Evolutionary conservation across 352 stramenopile genomes (phyloP).

Genomic region (Phytophthora vignae): DNA sequence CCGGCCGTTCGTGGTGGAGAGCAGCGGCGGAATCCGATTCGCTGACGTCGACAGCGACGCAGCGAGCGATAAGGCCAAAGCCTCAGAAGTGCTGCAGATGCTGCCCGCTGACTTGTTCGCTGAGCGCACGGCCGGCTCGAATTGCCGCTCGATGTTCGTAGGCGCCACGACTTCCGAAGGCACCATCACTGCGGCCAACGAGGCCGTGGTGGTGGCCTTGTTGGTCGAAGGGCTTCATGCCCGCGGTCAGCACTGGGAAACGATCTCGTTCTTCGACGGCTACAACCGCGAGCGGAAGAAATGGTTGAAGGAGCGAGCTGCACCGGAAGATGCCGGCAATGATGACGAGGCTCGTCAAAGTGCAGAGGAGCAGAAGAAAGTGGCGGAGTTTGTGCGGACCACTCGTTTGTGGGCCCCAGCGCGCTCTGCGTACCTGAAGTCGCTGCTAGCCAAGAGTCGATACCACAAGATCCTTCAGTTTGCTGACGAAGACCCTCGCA

Average conservation of each 20-base stretch:
- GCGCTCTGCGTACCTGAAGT: slow-evolving; percentile 15
- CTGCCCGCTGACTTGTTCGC: slow-evolving; percentile 10
- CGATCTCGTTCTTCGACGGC: slow-evolving; percentile 13
- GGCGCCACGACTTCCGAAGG: background rate
- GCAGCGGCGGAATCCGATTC: slow-evolving; percentile 2
- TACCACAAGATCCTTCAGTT: slow-evolving; percentile 6
- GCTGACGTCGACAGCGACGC: slow-evolving; percentile 1
- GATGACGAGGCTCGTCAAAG: background rate
- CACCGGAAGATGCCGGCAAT: background rate
- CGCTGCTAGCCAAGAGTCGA: slow-evolving; percentile 2
- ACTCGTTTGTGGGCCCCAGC: slow-evolving; percentile 17
- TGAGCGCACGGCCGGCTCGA: slow-evolving; percentile 4
- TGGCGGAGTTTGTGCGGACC: background rate
- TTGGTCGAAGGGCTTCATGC: slow-evolving; percentile 15
- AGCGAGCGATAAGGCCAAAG: background rate
- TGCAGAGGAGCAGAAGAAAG: background rate
- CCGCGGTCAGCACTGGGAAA: background rate
- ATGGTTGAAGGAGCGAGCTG: slow-evolving; percentile 12
- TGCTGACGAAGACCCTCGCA: slow-evolving; percentile 6
- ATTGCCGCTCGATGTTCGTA: slow-evolving; percentile 10
- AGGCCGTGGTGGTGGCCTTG: slow-evolving; percentile 23
- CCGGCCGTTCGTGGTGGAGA: slow-evolving; percentile 15
- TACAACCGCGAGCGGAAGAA: slow-evolving; percentile 15
- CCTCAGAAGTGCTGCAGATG: slow-evolving; percentile 13
- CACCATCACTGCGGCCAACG: slow-evolving; percentile 11